Base-by-base conservation (phyloP, 768 basidiomycete genomes). In the Polyporus arcularius region DNA sequence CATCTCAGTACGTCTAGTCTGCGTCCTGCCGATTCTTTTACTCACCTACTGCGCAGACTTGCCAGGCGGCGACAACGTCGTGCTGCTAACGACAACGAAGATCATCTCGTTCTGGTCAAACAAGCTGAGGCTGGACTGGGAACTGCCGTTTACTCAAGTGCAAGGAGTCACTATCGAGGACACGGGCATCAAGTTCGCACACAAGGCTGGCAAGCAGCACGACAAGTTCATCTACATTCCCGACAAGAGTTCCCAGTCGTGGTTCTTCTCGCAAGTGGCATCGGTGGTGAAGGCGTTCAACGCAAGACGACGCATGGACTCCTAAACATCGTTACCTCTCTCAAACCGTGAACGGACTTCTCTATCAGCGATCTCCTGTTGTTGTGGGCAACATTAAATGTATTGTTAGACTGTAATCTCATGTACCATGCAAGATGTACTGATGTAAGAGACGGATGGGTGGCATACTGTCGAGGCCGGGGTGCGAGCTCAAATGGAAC, bases 131-230 rank as follows among this genome's bases (percentile, higher is more conserved):
- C 83, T 96, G 4, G 87, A 90, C 43, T 99, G 96, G 96, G 94
- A 98, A 65, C 77, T 98, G 14, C 88, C 94, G 0, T 86, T 98
- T 71, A 85, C 84, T 18, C 87, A 92, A 65, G 85, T 98, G 3
- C 88, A 92, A 72, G 92, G 92, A 16, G 86, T 98, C 47, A 90
- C 88, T 4, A 86, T 93, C 30, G 96, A 98, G 70, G 89, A 95
- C 68, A 92, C 86, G 15, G 96, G 96, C 1, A 92, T 99, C 69
- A 84, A 90, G 16, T 91, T 94, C 69, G 84, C 89, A 14, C 85
- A 95, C 73, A 96, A 90, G 68, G 76, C 80, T 2, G 91, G 91
- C 59, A 84, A 79, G 69, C 88, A 88, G 58, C 79, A 85, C 58
- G 89, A 93, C 75, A 88, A 82, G 67, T 92, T 91, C 72, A 82